Conservation (phyloP, 1,284 basidiomycete genomes). For the Puccinia horiana region DNA sequence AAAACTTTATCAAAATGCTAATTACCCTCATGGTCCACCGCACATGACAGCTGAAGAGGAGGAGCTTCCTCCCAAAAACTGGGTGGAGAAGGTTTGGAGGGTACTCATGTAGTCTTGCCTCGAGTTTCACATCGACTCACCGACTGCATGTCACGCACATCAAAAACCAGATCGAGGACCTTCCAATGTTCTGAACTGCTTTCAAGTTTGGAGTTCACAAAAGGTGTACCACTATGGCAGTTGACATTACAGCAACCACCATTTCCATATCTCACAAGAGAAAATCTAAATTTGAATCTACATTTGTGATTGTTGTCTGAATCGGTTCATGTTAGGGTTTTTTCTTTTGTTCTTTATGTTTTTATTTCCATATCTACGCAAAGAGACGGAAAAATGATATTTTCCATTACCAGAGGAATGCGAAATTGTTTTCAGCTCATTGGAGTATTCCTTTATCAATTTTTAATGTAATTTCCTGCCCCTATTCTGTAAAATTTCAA, state of each 20-base stretch:
- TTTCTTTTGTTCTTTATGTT: too few relatives aligned
- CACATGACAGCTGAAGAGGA: conserved; percentile 38
- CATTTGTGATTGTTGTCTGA: not conserved
- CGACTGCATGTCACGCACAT: not conserved
- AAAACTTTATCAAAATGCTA: not conserved
- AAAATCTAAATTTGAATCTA: not conserved
- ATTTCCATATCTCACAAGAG: not conserved
- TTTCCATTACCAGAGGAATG: too few relatives aligned
- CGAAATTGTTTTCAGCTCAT: too few relatives aligned
- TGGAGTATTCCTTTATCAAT: too few relatives aligned
- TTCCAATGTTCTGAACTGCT: not conserved
- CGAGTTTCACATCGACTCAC: not conserved
- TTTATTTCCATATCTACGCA: too few relatives aligned
- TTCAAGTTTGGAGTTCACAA: not conserved
- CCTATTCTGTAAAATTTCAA: too few relatives aligned
- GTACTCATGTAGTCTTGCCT: conserved; percentile 15
- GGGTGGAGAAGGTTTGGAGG: conserved; percentile 42
- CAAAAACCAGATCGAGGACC: not conserved
- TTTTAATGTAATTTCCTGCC: too few relatives aligned
- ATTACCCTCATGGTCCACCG: not conserved
- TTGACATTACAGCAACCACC: not conserved
- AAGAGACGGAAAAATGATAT: too few relatives aligned
- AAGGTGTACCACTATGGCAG: too few relatives aligned
- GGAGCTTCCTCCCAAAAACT: conserved; percentile 43
- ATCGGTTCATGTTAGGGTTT: not conserved